Evolutionary conservation across 352 stramenopile genomes (phyloP), one percentile per base, ranked within the genome.

Genomic region (Globisporangium barbulae): DNA sequence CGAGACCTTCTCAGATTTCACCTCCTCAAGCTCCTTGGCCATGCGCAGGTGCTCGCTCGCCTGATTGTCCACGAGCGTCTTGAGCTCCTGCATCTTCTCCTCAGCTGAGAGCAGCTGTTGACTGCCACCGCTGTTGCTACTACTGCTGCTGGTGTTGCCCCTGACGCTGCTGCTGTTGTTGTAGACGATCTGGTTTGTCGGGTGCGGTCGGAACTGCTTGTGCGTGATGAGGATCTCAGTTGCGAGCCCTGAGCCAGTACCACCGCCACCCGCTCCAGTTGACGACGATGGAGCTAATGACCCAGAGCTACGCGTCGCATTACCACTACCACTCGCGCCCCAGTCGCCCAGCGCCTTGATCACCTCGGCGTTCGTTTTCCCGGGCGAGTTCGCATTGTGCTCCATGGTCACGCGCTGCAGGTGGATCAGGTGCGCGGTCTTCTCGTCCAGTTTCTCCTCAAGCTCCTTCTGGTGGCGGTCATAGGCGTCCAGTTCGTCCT

Each of bases 401-500:
- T 97, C 91, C 75, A 98, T 90, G 13, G 85, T 88, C 9, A 97
- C 87, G 30, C 92, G 82, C 73, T 98, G 90, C 42, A 98, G 69
- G 62, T 98, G 93, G 70, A 98, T 98, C 19, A 98, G 62, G 53
- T 97, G 82, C 5, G 92, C 89, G 0, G 93, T 98, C 68, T 98
- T 98, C 69, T 98, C 90, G 65, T 98, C 94, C 35, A 98, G 74
- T 59, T 97, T 97, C 60, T 98, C 91, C 57, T 98, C 90, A 0
- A 98, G 71, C 37, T 97, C 89, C 53, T 96, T 95, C 31, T 98
- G 90, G 60, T 98, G 89, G 6, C 86, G 73, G 45, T 98, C 93
- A 63, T 97, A 98, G 30, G 90, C 91, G 59, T 98, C 95, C 13
- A 98, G 67, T 62, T 98, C 94, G 67, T 98, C 94, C 59, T 98